Conservation (phyloP, 108 stramenopile genomes). For the Nannochloropsis salina region DNA sequence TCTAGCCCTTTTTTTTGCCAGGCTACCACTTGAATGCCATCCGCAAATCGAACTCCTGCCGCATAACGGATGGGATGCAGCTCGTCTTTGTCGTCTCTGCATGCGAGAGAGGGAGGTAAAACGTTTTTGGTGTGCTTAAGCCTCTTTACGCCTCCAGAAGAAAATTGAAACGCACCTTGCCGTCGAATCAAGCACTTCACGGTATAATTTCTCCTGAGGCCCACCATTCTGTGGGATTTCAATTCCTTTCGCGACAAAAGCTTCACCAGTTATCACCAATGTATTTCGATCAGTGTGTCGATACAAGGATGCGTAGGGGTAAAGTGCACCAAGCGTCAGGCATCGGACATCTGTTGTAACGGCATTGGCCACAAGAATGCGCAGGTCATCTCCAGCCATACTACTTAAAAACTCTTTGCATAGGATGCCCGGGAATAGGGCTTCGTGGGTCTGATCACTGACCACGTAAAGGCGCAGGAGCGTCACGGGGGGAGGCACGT, state of each 20-base stretch:
- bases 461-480: not conserved
- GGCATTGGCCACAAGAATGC: not conserved
- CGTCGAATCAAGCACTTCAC: not conserved
- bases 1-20: slow-evolving; percentile 17
- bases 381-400: not conserved
- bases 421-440: not conserved
- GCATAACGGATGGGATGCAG: not conserved
- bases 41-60: not conserved
- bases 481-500: not conserved
- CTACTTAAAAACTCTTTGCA: slow-evolving; percentile 6
- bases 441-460: not conserved
- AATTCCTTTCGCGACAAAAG: not conserved
- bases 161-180: not conserved
- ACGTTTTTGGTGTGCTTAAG: not conserved
- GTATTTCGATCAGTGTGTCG: not conserved
- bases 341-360: not conserved
- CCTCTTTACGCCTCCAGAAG: not conserved
- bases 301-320: slow-evolving; percentile 16
- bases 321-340: not conserved
- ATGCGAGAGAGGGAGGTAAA: not conserved
- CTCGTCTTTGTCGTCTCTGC: not conserved
- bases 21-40: not conserved
- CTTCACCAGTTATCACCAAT: not conserved
- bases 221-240: not conserved
- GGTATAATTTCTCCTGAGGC: not conserved